These are phyloP conservation scores for Mucuna pruriens DNA, from an alignment of 306 rosid species.

Conservation along the genomic window DNA sequence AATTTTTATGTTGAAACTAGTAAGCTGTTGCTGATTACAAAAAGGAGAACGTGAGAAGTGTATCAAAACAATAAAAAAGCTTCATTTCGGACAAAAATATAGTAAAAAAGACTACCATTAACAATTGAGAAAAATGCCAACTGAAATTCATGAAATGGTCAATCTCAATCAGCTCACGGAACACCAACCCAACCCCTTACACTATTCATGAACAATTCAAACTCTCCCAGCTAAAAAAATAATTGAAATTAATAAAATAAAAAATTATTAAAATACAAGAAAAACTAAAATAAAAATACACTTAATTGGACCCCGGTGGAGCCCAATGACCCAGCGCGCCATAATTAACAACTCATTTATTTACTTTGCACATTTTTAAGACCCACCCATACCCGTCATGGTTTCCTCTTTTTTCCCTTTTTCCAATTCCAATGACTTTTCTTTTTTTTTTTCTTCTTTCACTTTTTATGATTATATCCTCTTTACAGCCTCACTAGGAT, in stretches of 20 bases:
- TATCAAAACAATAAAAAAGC: not conserved
- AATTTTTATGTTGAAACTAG: no score
- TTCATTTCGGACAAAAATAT: not conserved
- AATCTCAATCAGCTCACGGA: not conserved
- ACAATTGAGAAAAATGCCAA: not conserved
- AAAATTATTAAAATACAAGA: not conserved
- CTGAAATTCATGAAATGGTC: conserved; percentile 41
- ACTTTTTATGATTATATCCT: not conserved
- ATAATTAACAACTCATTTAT: not conserved
- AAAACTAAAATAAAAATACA: not conserved
- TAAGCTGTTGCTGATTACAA: not conserved
- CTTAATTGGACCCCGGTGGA: not conserved
- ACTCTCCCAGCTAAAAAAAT: conserved; percentile 37
- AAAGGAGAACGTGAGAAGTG: not conserved
- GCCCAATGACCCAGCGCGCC: not conserved
- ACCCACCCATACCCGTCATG: conserved; percentile 18
- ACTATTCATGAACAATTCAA: conserved; percentile 48
- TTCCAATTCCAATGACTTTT: not conserved
- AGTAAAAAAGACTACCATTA: not conserved
- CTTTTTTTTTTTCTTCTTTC: not conserved
- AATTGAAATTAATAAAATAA: conserved; percentile 32
- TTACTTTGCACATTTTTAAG: conserved; percentile 25
- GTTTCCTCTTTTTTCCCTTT: not conserved
- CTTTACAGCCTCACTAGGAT: conserved; percentile 31
- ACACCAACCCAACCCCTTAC: not conserved